A percentile compares a stretch with the other conserved stretches of the same genome.
Evolutionary conservation across 2,329 filamentous ascomycete genomes (phyloP).

Genomic region (Leptographium galeiforme): DNA sequence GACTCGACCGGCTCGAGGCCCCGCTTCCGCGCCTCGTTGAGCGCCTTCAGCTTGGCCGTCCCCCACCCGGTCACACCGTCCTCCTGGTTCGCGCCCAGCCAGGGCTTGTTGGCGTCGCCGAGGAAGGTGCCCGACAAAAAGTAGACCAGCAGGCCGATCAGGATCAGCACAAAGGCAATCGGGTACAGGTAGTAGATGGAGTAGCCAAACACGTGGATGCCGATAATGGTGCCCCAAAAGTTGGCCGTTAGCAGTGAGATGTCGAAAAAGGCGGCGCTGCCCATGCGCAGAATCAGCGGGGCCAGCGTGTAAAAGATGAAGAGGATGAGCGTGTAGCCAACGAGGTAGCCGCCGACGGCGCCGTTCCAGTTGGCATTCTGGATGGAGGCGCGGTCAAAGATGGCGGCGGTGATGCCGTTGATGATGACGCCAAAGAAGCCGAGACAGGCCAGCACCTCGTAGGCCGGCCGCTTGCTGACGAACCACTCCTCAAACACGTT

Average conservation of each 20-base stretch:
- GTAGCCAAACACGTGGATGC: slow-evolving; percentile 71
- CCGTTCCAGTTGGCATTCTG: slow-evolving; percentile 48
- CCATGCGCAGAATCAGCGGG: slow-evolving; percentile 79
- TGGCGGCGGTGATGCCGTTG: slow-evolving; percentile 79
- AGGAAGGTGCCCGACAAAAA: slow-evolving; percentile 72
- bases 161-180: slow-evolving; percentile 86
- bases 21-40: slow-evolving; percentile 39
- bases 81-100: slow-evolving; percentile 81
- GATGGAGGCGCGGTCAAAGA: slow-evolving; percentile 77
- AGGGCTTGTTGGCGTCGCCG: slow-evolving; percentile 87
- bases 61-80: slow-evolving; percentile 66
- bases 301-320: slow-evolving; percentile 77
- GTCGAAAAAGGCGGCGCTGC: slow-evolving; percentile 89
- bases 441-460: slow-evolving; percentile 87
- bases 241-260: slow-evolving; percentile 87
- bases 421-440: slow-evolving; percentile 80
- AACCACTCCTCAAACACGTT: slow-evolving; percentile 95
- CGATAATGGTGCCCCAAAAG: slow-evolving; percentile 95
- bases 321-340: slow-evolving; percentile 80
- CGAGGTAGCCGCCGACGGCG: slow-evolving; percentile 63
- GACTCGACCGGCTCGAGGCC: too few species aligned
- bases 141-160: slow-evolving; percentile 74
- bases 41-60: slow-evolving; percentile 68
- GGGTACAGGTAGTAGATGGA: slow-evolving; percentile 83
- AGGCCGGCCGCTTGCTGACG: slow-evolving; percentile 72